Conservation (phyloP, 495 filamentous ascomycete genomes). For the Immersiella caudata region DNA sequence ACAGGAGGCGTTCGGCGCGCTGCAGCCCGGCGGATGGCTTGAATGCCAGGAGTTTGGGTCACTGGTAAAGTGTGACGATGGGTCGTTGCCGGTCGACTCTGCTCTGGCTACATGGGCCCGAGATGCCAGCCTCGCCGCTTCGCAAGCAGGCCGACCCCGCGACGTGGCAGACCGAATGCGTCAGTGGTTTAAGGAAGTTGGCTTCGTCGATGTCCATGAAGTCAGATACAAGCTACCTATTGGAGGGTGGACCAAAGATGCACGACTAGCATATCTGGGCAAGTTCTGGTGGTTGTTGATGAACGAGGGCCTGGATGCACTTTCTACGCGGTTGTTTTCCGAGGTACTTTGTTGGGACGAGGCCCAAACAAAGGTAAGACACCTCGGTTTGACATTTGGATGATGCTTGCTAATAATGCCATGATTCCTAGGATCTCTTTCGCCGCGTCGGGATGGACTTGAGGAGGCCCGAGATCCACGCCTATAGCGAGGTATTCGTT, state of each 20-base stretch:
- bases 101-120: neutral
- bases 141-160: neutral
- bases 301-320: neutral
- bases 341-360: too few relatives aligned
- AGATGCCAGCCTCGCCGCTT: neutral
- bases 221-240: neutral
- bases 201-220: neutral
- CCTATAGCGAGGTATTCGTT: neutral
- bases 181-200: constrained; percentile 3
- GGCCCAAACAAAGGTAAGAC: too few relatives aligned
- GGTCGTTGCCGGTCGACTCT: neutral
- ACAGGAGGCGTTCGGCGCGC: neutral
- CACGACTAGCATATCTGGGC: neutral
- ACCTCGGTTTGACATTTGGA: too few relatives aligned
- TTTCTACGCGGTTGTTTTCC: neutral
- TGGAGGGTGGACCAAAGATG: neutral
- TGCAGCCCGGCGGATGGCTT: constrained; percentile 3
- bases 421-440: neutral
- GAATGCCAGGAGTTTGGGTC: constrained; percentile 1
- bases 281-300: neutral
- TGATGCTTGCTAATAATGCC: neutral
- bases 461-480: neutral
- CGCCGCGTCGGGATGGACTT: neutral
- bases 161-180: neutral
- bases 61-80: constrained; percentile 2